phyloP scores from a whole-genome alignment of 805 yeast genomes.

The Lachancea kluyveri region DNA sequence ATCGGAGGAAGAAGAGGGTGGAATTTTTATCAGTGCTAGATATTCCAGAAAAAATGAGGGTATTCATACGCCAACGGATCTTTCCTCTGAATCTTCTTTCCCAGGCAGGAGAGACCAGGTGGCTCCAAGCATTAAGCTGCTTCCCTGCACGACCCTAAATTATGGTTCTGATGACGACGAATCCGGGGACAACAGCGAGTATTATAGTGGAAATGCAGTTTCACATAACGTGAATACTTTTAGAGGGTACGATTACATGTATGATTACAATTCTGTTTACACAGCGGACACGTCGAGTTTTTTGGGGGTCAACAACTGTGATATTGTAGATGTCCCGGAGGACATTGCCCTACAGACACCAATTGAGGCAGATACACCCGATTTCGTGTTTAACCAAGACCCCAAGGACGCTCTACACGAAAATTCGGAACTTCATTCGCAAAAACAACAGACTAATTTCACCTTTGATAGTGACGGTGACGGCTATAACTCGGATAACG shows the following conservation, averaged over 20 bases:
- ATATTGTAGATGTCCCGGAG: slow-evolving; percentile 32
- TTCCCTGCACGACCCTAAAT: slow-evolving; percentile 85
- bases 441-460: slow-evolving; percentile 6
- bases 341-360: slow-evolving; percentile 29
- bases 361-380: slow-evolving; percentile 21
- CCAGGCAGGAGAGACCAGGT: slow-evolving; percentile 8
- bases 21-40: slow-evolving; percentile 29
- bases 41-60: slow-evolving; percentile 25
- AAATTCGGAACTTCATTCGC: slow-evolving; percentile 2
- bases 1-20: slow-evolving; percentile 27
- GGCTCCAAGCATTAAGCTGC: slow-evolving; percentile 59
- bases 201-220: slow-evolving; percentile 44
- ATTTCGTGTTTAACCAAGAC: slow-evolving; percentile 1
- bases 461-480: slow-evolving; percentile 16
- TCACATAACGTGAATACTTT: slow-evolving; percentile 68
- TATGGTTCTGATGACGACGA: slow-evolving; percentile 66
- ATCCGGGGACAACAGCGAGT: slow-evolving; percentile 32
- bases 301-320: slow-evolving; percentile 30
- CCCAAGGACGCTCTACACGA: slow-evolving; percentile 5
- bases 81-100: slow-evolving; percentile 20
- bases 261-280: slow-evolving; percentile 76
- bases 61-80: slow-evolving; percentile 24
- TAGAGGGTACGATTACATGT: slow-evolving; percentile 71
- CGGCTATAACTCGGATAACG: slow-evolving; percentile 25
- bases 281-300: slow-evolving; percentile 40